A percentile compares a stretch with the other conserved stretches of the same genome.
phyloP scores from a whole-genome alignment of 139 green algal genomes.

The Zygnema circumcarinatum region DNA sequence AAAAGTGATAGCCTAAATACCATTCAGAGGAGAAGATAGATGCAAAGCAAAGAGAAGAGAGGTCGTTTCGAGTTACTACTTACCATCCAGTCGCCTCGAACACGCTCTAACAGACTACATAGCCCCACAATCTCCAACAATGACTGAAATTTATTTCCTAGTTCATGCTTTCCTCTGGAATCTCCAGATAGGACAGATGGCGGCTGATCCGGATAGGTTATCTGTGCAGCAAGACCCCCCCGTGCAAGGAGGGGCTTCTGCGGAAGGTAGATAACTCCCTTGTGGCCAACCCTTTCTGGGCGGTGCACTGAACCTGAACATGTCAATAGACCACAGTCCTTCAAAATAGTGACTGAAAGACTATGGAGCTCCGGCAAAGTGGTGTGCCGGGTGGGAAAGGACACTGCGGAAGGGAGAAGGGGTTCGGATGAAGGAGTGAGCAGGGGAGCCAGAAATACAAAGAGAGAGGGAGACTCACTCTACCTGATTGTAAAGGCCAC shows the following conservation, averaged over 20 bases:
- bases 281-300: background rate
- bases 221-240: constrained; percentile 27
- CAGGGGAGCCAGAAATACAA: no score
- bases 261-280: constrained; percentile 13
- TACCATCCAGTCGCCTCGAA: constrained; percentile 12
- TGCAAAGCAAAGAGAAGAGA: background rate
- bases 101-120: background rate
- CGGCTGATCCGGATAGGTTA: constrained; percentile 8
- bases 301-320: background rate
- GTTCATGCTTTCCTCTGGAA: background rate
- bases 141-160: background rate
- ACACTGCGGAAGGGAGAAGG: no score
- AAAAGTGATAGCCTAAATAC: no score
- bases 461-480: no score
- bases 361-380: no score
- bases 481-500: no score
- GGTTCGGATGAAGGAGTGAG: no score
- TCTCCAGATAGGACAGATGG: background rate
- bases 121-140: constrained; percentile 14
- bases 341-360: no score
- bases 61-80: background rate
- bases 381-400: no score
- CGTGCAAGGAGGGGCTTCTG: constrained; percentile 27
- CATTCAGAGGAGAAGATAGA: constrained; percentile 2
- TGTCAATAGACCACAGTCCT: constrained; percentile 1